phyloP scores from a whole-genome alignment of 805 yeast genomes.

The Maudiozyma barnettii region DNA sequence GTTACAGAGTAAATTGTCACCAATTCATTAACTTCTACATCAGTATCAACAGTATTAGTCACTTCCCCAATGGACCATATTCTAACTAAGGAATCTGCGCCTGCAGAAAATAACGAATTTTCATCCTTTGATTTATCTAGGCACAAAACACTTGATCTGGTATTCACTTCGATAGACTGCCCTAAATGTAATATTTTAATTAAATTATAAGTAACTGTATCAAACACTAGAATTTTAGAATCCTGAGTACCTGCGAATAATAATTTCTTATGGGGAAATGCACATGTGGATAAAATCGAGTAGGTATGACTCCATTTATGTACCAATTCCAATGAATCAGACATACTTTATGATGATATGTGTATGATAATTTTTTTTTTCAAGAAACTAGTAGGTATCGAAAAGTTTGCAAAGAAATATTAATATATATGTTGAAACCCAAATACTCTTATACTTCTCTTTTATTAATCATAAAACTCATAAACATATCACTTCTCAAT shows the following conservation, averaged over 20 bases:
- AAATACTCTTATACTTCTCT: no score
- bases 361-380: no score
- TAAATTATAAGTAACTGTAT: constrained; percentile 50
- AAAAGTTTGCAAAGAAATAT: no score
- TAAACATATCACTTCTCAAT: no score
- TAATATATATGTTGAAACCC: no score
- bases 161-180: constrained; percentile 31
- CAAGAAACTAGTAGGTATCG: no score
- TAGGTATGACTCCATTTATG: constrained; percentile 73
- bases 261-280: constrained; percentile 47
- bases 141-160: constrained; percentile 48
- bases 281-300: constrained; percentile 63
- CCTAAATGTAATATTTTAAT: constrained; percentile 37
- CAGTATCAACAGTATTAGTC: constrained; percentile 3
- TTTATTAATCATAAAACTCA: no score
- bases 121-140: constrained; percentile 46
- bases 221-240: constrained; percentile 64
- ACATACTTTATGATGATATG: constrained; percentile 1
- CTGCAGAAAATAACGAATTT: constrained; percentile 65
- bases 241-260: constrained; percentile 89
- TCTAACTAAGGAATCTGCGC: constrained; percentile 81
- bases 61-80: constrained; percentile 58
- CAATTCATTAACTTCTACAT: constrained; percentile 32
- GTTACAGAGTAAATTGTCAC: constrained; percentile 74
- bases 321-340: constrained; percentile 26